These are phyloP conservation scores for Penicillium argentinense DNA, from an alignment of 495 filamentous ascomycete genomes.

Conservation along the genomic window DNA sequence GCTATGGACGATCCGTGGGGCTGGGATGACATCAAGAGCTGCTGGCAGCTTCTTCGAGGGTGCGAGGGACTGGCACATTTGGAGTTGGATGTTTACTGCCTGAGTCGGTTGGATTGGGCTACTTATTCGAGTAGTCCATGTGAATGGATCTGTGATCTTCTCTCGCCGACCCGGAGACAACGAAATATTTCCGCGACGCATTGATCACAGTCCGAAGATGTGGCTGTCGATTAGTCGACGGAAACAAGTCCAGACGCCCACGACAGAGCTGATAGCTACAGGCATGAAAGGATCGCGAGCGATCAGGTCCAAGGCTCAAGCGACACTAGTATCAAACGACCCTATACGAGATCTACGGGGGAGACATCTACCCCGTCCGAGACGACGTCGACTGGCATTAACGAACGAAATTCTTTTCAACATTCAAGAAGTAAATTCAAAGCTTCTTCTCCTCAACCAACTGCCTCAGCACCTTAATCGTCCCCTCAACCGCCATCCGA, in stretches of 20 bases:
- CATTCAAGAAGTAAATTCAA: neutral
- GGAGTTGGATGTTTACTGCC: slow-evolving; percentile 12
- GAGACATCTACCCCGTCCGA: neutral
- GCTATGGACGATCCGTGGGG: neutral
- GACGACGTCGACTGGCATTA: neutral
- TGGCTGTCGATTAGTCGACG: neutral
- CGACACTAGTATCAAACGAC: neutral
- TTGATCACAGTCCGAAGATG: neutral
- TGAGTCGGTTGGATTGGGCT: slow-evolving; percentile 5
- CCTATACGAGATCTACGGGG: neutral
- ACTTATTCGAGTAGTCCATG: slow-evolving; percentile 1
- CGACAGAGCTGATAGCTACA: slow-evolving; percentile 1
- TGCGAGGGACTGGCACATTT: slow-evolving; percentile 14
- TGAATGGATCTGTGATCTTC: neutral
- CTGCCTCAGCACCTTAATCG: slow-evolving; percentile 32
- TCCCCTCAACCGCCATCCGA: slow-evolving; percentile 36
- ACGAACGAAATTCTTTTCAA: neutral
- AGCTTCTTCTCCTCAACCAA: slow-evolving; percentile 33
- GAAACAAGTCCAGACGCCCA: slow-evolving; percentile 1
- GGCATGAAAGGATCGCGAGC: neutral
- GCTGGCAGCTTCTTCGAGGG: slow-evolving; percentile 4
- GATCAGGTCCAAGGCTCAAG: neutral
- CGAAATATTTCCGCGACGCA: neutral
- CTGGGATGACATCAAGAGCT: neutral
- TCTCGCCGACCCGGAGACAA: neutral